These are phyloP conservation scores for Selenicereus undatus DNA, from an alignment of 148 eudicot species.

Conservation along the genomic window DNA sequence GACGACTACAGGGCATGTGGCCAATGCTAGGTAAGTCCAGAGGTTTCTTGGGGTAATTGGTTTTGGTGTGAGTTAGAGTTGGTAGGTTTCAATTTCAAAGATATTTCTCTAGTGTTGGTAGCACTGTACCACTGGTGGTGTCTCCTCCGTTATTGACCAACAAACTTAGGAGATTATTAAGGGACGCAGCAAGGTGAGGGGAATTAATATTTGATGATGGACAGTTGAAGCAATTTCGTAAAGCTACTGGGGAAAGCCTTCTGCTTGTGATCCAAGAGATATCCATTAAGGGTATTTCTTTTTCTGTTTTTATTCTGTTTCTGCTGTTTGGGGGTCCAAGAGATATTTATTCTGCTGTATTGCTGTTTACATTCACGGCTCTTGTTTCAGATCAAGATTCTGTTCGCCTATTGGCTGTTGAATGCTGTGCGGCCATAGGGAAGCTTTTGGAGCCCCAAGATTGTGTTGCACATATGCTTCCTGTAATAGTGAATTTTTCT, in stretches of 20 bases:
- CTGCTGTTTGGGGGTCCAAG: background rate
- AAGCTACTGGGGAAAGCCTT: background rate
- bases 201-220: background rate
- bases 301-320: background rate
- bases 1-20: background rate
- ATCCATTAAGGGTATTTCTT: background rate
- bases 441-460: slow-evolving; percentile 94
- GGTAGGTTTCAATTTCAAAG: background rate
- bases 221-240: background rate
- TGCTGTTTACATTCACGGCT: background rate
- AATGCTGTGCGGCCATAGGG: slow-evolving; percentile 98
- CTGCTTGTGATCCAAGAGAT: background rate
- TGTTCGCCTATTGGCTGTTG: slow-evolving; percentile 95
- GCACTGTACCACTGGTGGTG: background rate
- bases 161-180: background rate
- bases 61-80: background rate
- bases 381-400: slow-evolving; percentile 85
- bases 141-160: background rate
- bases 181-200: background rate
- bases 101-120: background rate
- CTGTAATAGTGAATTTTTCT: slow-evolving; percentile 88
- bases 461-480: slow-evolving; percentile 88
- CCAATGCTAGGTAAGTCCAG: background rate
- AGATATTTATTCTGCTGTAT: slow-evolving; percentile 1
- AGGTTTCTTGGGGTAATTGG: background rate